phyloP scores from a whole-genome alignment of 2,329 filamentous ascomycete genomes.

The Cercospora sesami region DNA sequence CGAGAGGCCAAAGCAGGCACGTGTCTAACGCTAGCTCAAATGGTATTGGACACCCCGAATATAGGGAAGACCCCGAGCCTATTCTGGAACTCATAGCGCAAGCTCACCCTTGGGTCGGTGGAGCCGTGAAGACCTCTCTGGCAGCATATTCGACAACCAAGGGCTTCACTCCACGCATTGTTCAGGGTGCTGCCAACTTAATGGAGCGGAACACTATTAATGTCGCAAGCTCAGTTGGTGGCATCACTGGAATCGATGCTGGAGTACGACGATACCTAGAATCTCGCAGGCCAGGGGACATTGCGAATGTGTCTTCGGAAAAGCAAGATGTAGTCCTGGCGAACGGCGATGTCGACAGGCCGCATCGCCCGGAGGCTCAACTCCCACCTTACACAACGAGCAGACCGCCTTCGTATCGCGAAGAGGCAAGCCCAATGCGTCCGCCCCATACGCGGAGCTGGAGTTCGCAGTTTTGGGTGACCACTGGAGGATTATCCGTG shows the following conservation, averaged over 20 bases:
- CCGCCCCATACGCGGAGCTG: slow-evolving; percentile 55
- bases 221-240: slow-evolving; percentile 79
- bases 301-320: slow-evolving; percentile 44
- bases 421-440: slow-evolving; percentile 38
- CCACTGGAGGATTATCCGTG: slow-evolving; percentile 84
- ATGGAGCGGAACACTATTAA: slow-evolving; percentile 87
- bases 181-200: slow-evolving; percentile 82
- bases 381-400: slow-evolving; percentile 82
- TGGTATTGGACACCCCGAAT: slow-evolving; percentile 8
- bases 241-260: slow-evolving; percentile 83
- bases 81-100: slow-evolving; percentile 83
- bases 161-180: slow-evolving; percentile 84
- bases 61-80: slow-evolving; percentile 65
- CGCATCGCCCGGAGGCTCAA: slow-evolving; percentile 57
- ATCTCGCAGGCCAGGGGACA: slow-evolving; percentile 55
- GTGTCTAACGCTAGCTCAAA: slow-evolving; percentile 29
- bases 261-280: slow-evolving; percentile 80
- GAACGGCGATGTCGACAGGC: slow-evolving; percentile 50
- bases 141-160: slow-evolving; percentile 86
- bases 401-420: slow-evolving; percentile 45
- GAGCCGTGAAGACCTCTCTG: slow-evolving; percentile 72
- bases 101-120: slow-evolving; percentile 81
- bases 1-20: slow-evolving; percentile 35
- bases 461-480: slow-evolving; percentile 73
- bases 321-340: slow-evolving; percentile 48